phyloP scores from a whole-genome alignment of 306 rosid genomes.

The Cucurbita ficifolia region DNA sequence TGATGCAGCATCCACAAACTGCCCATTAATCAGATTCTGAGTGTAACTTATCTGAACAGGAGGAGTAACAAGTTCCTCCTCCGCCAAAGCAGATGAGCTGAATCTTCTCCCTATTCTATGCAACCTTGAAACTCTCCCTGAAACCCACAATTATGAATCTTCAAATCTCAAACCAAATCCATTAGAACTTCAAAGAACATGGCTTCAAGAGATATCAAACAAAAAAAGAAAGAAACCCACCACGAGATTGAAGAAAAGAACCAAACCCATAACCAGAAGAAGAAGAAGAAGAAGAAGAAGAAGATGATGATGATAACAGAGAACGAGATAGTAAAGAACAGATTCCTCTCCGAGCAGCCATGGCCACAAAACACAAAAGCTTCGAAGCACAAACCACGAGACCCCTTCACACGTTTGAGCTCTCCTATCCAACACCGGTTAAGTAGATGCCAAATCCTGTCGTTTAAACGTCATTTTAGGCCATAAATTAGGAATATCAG shows the following conservation, averaged over 20 bases:
- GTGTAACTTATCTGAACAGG: constrained; percentile 45
- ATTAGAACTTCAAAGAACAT: not conserved
- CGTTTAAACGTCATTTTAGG: not conserved
- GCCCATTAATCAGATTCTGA: constrained; percentile 64
- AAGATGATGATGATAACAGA: constrained; percentile 28
- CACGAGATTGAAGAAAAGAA: constrained; percentile 45
- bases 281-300: constrained; percentile 24
- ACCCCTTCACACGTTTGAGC: not conserved
- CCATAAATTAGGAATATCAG: not conserved
- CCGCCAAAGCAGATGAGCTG: constrained; percentile 48
- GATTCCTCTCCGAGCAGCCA: constrained; percentile 61
- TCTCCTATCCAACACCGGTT: not conserved
- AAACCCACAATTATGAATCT: not conserved
- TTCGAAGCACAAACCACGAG: not conserved
- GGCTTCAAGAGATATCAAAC: not conserved
- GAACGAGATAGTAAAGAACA: constrained; percentile 43
- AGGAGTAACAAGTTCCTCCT: constrained; percentile 57
- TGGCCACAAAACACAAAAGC: constrained; percentile 11
- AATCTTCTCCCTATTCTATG: constrained; percentile 23
- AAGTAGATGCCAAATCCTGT: not conserved
- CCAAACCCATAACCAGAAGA: constrained; percentile 15
- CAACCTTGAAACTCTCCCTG: constrained; percentile 38
- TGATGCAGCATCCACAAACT: constrained; percentile 74
- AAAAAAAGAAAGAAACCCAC: constrained; percentile 12
- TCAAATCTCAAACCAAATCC: not conserved